Evolutionary conservation across 106 monocot species (phyloP), one percentile per base, ranked within the genome.

Genomic region (Platanthera guangdongensis): DNA sequence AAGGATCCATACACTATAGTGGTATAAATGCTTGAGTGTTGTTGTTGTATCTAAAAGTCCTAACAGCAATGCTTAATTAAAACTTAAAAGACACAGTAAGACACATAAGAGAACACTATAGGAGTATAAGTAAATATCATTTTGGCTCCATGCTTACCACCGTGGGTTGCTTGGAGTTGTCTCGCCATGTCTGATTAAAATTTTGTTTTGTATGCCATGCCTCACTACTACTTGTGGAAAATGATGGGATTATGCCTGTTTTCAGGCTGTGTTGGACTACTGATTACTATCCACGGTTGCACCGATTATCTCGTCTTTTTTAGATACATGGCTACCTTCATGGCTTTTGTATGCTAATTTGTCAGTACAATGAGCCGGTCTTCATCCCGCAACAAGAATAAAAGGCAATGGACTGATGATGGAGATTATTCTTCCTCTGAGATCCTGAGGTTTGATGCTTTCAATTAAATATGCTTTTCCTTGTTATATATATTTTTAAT

Each of bases 371-470:
- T 97, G 96, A 97, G 83, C 79, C 87, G 86, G 67, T 93, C 89
- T 30, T 83, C 80, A 52, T 93, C 96, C 10, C 93, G 96, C 19
- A 85, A 81, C 80, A 93, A 94, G 76, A 86, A 81, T 74, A 95
- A 97, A 80, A 80, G 88, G 65, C 88, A 83, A 39, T 85, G 75
- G 59, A 22, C 79, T 51, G 90, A 90, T 46, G 85, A 81, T 47
- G 39, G 51, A 19, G 82, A 83, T 60, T 82, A 84, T 77, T 68
- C 74, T 30, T 79, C 77, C 8, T 76, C 76, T 65, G 89, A 79
- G 78, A 83, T 88, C 49, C 77, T 93, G 64, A 90, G 88, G 92
- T 93, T 64, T 50, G 60, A 47, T 30, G 28, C 28, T 65, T 65
- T 55, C 28, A 68, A 6, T 76, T 76, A 39, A 50, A 46, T 53